Evolutionary conservation across 2,329 filamentous ascomycete species (phyloP).

Genomic region (Talaromyces sp.): DNA sequence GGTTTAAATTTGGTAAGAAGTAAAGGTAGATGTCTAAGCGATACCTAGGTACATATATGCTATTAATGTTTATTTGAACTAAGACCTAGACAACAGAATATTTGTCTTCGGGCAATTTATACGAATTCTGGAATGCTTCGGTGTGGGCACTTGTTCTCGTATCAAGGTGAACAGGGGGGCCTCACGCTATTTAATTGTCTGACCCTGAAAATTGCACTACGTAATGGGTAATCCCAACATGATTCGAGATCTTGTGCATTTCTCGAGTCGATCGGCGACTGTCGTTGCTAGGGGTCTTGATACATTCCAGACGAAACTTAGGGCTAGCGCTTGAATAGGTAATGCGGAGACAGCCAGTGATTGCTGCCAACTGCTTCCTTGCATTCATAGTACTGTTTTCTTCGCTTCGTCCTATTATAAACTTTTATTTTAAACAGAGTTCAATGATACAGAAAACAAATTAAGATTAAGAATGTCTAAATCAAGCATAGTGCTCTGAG

Average conservation of each 20-base stretch:
- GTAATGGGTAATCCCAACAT: background rate
- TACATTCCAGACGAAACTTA: constrained; percentile 1
- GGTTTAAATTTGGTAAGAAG: background rate
- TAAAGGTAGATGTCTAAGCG: background rate
- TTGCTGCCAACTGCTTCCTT: background rate
- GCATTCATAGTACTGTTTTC: background rate
- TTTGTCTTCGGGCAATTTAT: background rate
- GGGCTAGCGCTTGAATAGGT: background rate
- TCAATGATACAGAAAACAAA: background rate
- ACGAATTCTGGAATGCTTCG: background rate
- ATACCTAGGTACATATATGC: constrained; percentile 4
- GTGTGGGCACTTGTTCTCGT: background rate
- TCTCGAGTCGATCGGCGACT: constrained; percentile 2
- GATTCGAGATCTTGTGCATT: background rate
- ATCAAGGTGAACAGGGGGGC: background rate
- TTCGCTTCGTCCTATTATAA: background rate
- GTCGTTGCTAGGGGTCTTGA: background rate
- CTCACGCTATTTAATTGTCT: background rate
- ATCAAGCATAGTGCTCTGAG: background rate
- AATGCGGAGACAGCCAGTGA: background rate
- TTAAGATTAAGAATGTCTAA: background rate
- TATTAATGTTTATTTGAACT: background rate
- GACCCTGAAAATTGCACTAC: background rate
- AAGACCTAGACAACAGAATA: background rate
- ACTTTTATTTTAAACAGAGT: background rate